Base-by-base conservation (phyloP, 805 yeast species). In the Metschnikowia lachancei region DNA sequence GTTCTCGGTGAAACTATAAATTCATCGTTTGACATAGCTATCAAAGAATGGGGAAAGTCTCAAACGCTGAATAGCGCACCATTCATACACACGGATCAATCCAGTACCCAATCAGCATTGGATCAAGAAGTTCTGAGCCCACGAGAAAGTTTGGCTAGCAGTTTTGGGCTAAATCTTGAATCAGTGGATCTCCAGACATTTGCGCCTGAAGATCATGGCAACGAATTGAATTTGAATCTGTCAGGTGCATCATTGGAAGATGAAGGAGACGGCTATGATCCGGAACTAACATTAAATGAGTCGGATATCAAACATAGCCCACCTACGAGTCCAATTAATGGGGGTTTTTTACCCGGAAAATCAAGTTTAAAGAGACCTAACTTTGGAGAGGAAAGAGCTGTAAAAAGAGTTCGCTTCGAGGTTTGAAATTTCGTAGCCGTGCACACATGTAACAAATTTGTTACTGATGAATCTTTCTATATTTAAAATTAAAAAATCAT, bases 371-470 rank as follows among this genome's bases (percentile, higher is more conserved):
- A 64, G 49, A 54, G 68, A 18, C 39, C 53, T 12, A 43, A 32
- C 17, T 47, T 45, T 6, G 54, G 45, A 3, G 58, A 54, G 14
- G 48, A 46, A 31, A 42, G 47, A 38, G 50, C 49, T 11, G 54
- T 53, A 8, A 68, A 70, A 52, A 55, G 65, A 35, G 75, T 70
- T 1, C 55, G 74, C 38, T 70, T 69, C 46, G 65, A 56, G 20
- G 52, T 51, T 8, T 53, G 20, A 36, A 9, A 29, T 1, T 26
- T 24, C 16, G 32, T 3, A 37, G 33, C 10, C 4, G 30, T 13
- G 4, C 14, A 33, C 12, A 5, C 22, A 16, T 17, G 7, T 8
- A 17, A 17, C 11, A 8, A 33, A 3, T 17, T 17, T 33, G 3
- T 3, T 6, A 26, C 28, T 6, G 24, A 20, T 8, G 11, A 26